A percentile compares a stretch with the other conserved stretches of the same genome.
phyloP scores from a whole-genome alignment of 2,329 filamentous ascomycete genomes.

The Hypocreales sp. region DNA sequence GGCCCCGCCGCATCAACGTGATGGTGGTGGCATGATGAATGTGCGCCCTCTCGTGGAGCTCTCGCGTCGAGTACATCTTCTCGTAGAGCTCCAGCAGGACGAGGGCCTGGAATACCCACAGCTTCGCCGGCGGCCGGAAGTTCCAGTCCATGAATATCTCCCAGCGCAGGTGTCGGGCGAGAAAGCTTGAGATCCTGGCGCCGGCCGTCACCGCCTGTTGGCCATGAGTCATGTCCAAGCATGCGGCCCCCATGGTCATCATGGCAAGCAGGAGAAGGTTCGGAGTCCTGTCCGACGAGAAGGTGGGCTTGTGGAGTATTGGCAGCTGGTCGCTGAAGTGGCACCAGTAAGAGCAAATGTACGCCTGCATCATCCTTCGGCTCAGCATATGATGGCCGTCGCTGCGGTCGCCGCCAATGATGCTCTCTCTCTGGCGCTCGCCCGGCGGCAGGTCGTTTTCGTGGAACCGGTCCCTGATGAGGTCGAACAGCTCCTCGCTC shows the following conservation, averaged over 20 bases:
- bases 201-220: conserved; percentile 58
- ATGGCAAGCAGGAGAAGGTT: conserved; percentile 75
- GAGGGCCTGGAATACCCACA: conserved; percentile 91
- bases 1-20: conserved; percentile 85
- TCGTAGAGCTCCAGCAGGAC: conserved; percentile 85
- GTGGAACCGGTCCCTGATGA: conserved; percentile 70
- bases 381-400: conserved; percentile 55
- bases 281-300: conserved; percentile 73
- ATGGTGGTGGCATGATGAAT: conserved; percentile 95
- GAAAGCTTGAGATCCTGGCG: conserved; percentile 74
- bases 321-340: conserved; percentile 91
- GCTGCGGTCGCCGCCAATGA: conserved; percentile 65
- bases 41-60: conserved; percentile 84
- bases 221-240: conserved; percentile 69
- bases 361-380: conserved; percentile 88
- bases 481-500: conserved; percentile 64
- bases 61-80: conserved; percentile 91
- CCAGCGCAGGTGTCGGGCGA: conserved; percentile 90
- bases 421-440: conserved; percentile 57
- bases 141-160: conserved; percentile 86
- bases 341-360: conserved; percentile 86
- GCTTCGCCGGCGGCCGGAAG: conserved; percentile 79
- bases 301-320: conserved; percentile 88
- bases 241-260: conserved; percentile 84
- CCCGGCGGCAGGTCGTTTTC: conserved; percentile 62